Base-by-base conservation (phyloP, 352 stramenopile species). In the Phytophthora idaei region DNA sequence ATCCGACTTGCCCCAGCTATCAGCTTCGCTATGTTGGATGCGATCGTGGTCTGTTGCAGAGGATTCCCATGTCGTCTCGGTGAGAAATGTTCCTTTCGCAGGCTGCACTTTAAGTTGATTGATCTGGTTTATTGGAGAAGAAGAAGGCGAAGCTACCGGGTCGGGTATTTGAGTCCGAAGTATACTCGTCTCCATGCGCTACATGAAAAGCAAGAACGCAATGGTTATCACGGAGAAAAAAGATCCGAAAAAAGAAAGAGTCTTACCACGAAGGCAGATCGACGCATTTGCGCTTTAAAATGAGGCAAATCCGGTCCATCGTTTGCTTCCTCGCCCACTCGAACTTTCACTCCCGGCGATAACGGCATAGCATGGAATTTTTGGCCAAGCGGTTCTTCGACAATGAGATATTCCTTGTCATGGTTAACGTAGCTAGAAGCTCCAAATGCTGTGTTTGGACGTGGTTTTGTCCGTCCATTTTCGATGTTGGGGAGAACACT, bases 271-370 rank as follows among this genome's bases (percentile, higher is more conserved):
- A 77, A 80, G n/a, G 72, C 70, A 1, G 68, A 76, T 50, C 64
- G 64, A 36, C 61, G 48, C 72, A 80, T 80, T 12, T 46, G 51
- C 3, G 68, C 64, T 14, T 52, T 36, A 48, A 80, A 80, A 3
- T 48, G 10, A 49, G 68, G 68, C 25, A 77, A 44, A 7, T 80
- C 68, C 0, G 72, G 68, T 5, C 72, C 72, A 36, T 56, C 45
- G 11, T 65, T 74, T 8, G 57, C 63, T 39, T 67, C 50, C 3
- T 70, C 57, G 17, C 68, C 72, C 4, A 58, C 36, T 53, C 61
- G 72, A 3, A 80, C 25, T 56, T 80, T 80, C 6, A 80, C 72
- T 0, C 72, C 72, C 6, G 72, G 68, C 10, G 72, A 76, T 37
- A 80, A 37, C 3, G 59, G 36, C 69, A 80, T 80, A 7, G 5